Conservation (phyloP, 164 flowering plant species). For the Dillenia suffruticosa region DNA sequence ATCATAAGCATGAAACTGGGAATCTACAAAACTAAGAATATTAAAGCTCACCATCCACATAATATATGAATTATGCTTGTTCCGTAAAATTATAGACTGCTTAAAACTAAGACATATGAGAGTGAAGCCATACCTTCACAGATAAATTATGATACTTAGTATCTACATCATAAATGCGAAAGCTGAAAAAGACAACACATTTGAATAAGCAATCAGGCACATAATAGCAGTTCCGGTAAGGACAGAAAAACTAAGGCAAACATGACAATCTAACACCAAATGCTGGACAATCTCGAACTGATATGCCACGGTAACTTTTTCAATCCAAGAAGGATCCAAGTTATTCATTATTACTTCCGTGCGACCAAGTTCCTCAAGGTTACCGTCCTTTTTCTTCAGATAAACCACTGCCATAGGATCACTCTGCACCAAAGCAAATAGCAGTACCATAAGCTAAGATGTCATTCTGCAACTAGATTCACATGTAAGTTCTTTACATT, state of each 20-base stretch:
- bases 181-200: conserved; percentile 31
- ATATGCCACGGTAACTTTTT: conserved; percentile 48
- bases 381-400: conserved; percentile 51
- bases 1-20: too few species aligned
- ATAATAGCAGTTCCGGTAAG: not conserved
- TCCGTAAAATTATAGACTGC: too few species aligned
- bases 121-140: conserved; percentile 43
- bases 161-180: conserved; percentile 74
- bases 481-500: not conserved
- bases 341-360: conserved; percentile 76
- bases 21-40: too few species aligned
- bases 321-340: conserved; percentile 67
- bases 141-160: conserved; percentile 61
- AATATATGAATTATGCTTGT: too few species aligned
- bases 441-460: not conserved
- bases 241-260: not conserved
- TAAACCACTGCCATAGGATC: conserved; percentile 75
- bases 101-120: not conserved
- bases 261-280: conserved; percentile 42
- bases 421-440: conserved; percentile 40
- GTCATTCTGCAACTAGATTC: not conserved
- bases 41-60: too few species aligned
- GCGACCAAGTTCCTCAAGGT: conserved; percentile 74
- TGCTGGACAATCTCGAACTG: conserved; percentile 81
- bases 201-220: not conserved